phyloP scores from a whole-genome alignment of 768 basidiomycete genomes.

The Hypholoma sublateritium region DNA sequence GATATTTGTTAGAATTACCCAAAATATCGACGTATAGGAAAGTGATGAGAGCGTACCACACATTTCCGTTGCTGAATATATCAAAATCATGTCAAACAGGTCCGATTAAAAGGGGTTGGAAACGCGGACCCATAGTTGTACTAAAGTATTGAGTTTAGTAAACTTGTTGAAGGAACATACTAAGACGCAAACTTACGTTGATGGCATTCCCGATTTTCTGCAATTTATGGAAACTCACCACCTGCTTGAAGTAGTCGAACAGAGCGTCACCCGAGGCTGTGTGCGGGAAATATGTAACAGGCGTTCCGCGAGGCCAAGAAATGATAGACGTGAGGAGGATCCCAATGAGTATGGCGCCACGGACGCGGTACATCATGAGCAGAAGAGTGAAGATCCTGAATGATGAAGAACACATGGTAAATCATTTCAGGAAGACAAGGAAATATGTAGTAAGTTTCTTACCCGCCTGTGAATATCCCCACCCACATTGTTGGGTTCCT shows the following conservation, averaged over 20 bases:
- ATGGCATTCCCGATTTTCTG: constrained; percentile 62
- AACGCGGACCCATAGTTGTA: constrained; percentile 42
- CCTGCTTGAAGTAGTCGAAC: constrained; percentile 84
- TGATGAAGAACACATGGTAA: constrained; percentile 2
- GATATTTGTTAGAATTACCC: constrained; percentile 37
- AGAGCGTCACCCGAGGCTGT: constrained; percentile 63
- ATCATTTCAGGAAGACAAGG: not conserved
- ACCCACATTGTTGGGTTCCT: constrained; percentile 83
- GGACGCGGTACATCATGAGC: constrained; percentile 82
- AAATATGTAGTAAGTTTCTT: constrained; percentile 17
- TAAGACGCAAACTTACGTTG: constrained; percentile 45
- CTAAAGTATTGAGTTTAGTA: constrained; percentile 25
- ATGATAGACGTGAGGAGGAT: constrained; percentile 82
- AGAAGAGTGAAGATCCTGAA: constrained; percentile 70
- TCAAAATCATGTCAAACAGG: constrained; percentile 1
- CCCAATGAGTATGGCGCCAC: constrained; percentile 80
- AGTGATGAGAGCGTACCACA: constrained; percentile 87
- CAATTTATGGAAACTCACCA: constrained; percentile 73
- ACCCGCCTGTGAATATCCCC: constrained; percentile 84
- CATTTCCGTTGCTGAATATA: constrained; percentile 55
- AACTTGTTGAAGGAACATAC: too few relatives aligned
- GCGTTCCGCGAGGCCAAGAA: constrained; percentile 83
- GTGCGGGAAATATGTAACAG: constrained; percentile 82
- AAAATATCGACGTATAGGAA: constrained; percentile 90
- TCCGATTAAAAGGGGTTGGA: not conserved